Evolutionary conservation across 2,329 filamentous ascomycete species (phyloP).

Genomic region (Celoporthe dispersa): DNA sequence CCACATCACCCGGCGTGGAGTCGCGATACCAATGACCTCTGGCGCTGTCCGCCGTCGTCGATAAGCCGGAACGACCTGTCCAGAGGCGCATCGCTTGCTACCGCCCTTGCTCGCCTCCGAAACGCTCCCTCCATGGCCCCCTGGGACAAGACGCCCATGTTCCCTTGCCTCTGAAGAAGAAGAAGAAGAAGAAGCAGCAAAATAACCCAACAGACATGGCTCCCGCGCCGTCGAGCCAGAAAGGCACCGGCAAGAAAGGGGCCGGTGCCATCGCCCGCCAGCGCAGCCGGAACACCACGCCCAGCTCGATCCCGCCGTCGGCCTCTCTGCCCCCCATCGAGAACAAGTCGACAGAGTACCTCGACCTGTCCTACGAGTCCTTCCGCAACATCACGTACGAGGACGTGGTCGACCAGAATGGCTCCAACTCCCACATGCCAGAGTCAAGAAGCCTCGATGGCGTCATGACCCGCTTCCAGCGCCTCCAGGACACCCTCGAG

Average conservation of each 20-base stretch:
- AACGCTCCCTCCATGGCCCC: neutral
- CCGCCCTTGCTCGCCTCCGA: neutral
- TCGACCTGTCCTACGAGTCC: conserved; percentile 65
- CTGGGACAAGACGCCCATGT: neutral
- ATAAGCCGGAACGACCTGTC: neutral
- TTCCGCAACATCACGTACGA: conserved; percentile 68
- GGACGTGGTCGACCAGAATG: conserved; percentile 68
- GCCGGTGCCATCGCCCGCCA: conserved; percentile 64
- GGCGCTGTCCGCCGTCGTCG: conserved; percentile 2
- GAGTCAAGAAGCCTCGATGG: conserved; percentile 67
- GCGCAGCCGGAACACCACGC: conserved; percentile 79
- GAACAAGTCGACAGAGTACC: conserved; percentile 64
- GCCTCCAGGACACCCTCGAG: conserved; percentile 69
- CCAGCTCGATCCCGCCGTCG: conserved; percentile 57
- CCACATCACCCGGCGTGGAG: conserved; percentile 4
- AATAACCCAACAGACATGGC: conserved; percentile 51
- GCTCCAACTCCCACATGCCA: conserved; percentile 61
- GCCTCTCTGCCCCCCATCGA: conserved; percentile 60
- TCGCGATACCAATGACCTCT: conserved; percentile 8
- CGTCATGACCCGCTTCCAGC: conserved; percentile 66
- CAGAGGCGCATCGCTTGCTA: neutral
- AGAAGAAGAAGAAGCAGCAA: too few relatives aligned
- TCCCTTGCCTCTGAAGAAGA: neutral
- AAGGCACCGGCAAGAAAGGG: conserved; percentile 69
- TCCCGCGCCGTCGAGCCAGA: conserved; percentile 57